Evolutionary conservation across 202 grass and related monocot species (phyloP).

Genomic region (Schoenoplectus triqueter): DNA sequence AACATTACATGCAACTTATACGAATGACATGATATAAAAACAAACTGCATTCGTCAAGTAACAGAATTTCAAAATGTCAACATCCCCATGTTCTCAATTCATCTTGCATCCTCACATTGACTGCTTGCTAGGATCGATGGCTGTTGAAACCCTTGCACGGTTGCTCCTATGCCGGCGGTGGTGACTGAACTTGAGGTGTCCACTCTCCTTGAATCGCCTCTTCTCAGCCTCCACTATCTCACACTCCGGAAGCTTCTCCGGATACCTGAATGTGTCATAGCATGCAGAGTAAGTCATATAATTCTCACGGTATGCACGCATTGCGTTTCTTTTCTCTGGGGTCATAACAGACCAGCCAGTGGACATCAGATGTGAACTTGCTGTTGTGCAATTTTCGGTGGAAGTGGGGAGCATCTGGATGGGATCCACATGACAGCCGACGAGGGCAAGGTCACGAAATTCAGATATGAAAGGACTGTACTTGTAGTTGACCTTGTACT

Average conservation of each 20-base stretch:
- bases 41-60: background rate
- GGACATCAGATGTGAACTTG: constrained; percentile 34
- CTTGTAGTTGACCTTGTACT: constrained; percentile 75
- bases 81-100: background rate
- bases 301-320: constrained; percentile 62
- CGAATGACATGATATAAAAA: constrained; percentile 9
- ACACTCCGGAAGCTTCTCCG: constrained; percentile 62
- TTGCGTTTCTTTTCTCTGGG: constrained; percentile 59
- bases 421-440: constrained; percentile 61
- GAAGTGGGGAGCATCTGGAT: constrained; percentile 41
- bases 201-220: constrained; percentile 55
- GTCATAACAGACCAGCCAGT: constrained; percentile 64
- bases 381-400: constrained; percentile 34
- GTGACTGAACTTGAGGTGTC: constrained; percentile 52
- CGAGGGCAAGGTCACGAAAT: constrained; percentile 69
- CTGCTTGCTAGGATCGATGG: background rate
- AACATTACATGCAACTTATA: constrained; percentile 17
- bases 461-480: constrained; percentile 78
- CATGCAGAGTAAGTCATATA: constrained; percentile 89
- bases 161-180: constrained; percentile 32
- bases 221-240: constrained; percentile 69
- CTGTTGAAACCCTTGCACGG: background rate
- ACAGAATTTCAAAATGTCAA: background rate
- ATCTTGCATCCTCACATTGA: constrained; percentile 4
- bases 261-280: constrained; percentile 69